Evolutionary conservation across 2,329 filamentous ascomycete genomes (phyloP).

Genomic region (Calonectria henricotiae): DNA sequence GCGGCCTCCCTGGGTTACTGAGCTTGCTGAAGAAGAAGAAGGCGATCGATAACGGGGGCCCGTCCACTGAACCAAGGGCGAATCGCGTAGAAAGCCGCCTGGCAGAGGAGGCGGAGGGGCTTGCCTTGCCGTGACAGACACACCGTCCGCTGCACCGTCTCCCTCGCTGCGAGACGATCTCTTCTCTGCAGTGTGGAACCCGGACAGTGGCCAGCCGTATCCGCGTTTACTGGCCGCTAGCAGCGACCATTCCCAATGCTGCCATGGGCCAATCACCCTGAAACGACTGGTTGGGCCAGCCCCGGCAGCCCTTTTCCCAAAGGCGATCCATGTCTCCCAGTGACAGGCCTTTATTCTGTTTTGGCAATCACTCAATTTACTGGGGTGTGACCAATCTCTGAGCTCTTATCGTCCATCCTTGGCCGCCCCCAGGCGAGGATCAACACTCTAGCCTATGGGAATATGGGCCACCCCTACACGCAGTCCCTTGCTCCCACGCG

Average conservation of each 20-base stretch:
- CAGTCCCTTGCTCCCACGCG: slow-evolving; percentile 33
- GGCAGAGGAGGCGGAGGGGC: neutral
- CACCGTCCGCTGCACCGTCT: slow-evolving; percentile 6
- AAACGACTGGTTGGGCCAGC: slow-evolving; percentile 8
- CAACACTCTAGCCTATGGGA: slow-evolving; percentile 13
- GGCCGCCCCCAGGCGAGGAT: slow-evolving; percentile 29
- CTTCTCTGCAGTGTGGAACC: neutral
- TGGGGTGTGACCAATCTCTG: slow-evolving; percentile 19
- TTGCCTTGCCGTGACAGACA: neutral
- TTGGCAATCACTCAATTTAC: slow-evolving; percentile 1
- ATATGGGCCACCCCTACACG: slow-evolving; percentile 27
- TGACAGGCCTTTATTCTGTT: neutral
- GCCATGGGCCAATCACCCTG: slow-evolving; percentile 14
- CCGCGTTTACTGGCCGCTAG: neutral
- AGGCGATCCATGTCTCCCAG: neutral
- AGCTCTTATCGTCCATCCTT: neutral
- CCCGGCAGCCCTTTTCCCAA: neutral
- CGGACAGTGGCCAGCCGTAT: neutral
- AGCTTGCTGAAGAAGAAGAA: neutral
- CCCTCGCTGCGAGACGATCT: neutral
- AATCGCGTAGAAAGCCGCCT: slow-evolving; percentile 23
- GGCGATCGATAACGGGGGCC: slow-evolving; percentile 8
- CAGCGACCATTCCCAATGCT: slow-evolving; percentile 12
- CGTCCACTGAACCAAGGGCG: neutral
- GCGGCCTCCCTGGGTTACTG: slow-evolving; percentile 11